These are phyloP conservation scores for Arctostaphylos glauca DNA, from an alignment of 148 eudicot species.

Conservation along the genomic window DNA sequence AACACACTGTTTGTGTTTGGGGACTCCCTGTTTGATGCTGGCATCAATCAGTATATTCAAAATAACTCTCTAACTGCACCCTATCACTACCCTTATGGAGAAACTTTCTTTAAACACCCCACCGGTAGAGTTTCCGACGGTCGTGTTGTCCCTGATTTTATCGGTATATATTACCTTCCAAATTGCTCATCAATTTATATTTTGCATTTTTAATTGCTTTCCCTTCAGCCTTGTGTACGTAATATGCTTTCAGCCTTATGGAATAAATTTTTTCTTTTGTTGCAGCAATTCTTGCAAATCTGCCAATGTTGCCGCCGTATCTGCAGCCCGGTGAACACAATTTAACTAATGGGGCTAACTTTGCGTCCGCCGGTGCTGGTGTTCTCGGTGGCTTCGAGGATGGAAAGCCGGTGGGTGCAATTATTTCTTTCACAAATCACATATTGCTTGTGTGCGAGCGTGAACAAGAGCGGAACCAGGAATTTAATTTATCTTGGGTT, in stretches of 20 bases:
- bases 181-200: neutral
- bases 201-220: too few species aligned
- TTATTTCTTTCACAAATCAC: neutral
- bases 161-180: constrained; percentile 26
- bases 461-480: too few species aligned
- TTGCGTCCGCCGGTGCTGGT: constrained; percentile 50
- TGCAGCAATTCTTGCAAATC: constrained; percentile 39
- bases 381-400: constrained; percentile 37
- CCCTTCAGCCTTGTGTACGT: too few species aligned
- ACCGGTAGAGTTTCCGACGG: constrained; percentile 47
- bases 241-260: too few species aligned
- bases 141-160: constrained; percentile 51
- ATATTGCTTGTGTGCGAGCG: too few species aligned
- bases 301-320: constrained; percentile 24
- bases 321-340: too few species aligned
- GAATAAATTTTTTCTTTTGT: too few species aligned
- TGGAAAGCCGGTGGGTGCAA: constrained; percentile 27
- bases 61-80: constrained; percentile 29
- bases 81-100: constrained; percentile 44
- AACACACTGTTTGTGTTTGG: constrained; percentile 39
- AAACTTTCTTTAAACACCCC: constrained; percentile 6
- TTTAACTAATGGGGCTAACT: neutral
- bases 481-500: too few species aligned
- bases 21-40: constrained; percentile 50
- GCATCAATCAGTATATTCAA: constrained; percentile 35